These are phyloP conservation scores for Triangularia verruculosa DNA, from an alignment of 2,329 filamentous ascomycete genomes.

Conservation along the genomic window DNA sequence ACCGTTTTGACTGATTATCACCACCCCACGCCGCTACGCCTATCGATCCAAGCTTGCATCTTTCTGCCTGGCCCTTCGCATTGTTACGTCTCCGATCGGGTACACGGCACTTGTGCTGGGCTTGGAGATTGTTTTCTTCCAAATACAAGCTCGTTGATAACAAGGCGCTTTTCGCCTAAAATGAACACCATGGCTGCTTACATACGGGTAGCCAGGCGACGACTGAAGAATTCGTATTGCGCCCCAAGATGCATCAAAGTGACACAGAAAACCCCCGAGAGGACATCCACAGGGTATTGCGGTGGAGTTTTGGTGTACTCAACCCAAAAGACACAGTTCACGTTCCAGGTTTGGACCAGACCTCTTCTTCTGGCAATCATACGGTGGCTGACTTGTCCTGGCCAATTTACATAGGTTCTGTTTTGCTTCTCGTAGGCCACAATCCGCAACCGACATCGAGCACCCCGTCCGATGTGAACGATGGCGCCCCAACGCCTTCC, in stretches of 20 bases:
- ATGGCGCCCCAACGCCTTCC: constrained; percentile 55
- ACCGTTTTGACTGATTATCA: background rate
- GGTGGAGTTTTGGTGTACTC: constrained; percentile 73
- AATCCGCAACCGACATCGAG: background rate
- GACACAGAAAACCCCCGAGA: background rate
- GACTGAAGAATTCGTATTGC: background rate
- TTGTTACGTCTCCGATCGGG: background rate
- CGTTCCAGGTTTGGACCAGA: constrained; percentile 66
- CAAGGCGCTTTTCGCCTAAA: too few relatives aligned
- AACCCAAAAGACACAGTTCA: constrained; percentile 79
- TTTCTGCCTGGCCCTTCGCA: background rate
- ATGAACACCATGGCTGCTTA: too few relatives aligned
- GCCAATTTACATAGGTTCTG: constrained; percentile 47
- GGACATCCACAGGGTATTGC: background rate
- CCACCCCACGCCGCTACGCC: background rate
- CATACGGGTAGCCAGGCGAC: too few relatives aligned
- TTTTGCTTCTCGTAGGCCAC: constrained; percentile 52
- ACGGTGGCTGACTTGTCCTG: constrained; percentile 5
- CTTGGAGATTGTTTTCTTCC: background rate
- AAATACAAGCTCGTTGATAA: background rate
- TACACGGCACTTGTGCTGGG: background rate
- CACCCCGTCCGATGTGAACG: constrained; percentile 45
- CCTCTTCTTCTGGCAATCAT: background rate
- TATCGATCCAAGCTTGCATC: background rate
- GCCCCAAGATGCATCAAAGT: background rate